Evolutionary conservation across 805 yeast species (phyloP).

Genomic region (Yarrowia yakushimensis): DNA sequence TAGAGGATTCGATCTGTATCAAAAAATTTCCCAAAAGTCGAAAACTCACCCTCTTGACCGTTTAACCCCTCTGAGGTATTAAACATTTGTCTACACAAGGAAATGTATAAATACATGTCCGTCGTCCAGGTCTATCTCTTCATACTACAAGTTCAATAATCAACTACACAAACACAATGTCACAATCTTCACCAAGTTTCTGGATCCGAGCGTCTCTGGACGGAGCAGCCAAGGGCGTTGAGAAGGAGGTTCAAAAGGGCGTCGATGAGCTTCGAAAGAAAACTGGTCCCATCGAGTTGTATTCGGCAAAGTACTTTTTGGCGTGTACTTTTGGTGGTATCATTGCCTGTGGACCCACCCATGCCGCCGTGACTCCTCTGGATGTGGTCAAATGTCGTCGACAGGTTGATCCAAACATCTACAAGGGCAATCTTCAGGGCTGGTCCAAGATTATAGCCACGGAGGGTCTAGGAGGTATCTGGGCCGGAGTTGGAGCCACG

Average conservation of each 20-base stretch:
- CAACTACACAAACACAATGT: not conserved
- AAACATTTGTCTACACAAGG: not conserved
- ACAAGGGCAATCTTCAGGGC: slow-evolving; percentile 77
- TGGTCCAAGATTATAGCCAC: slow-evolving; percentile 68
- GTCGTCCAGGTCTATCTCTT: too few species aligned
- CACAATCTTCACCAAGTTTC: slow-evolving; percentile 19
- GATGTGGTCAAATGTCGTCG: slow-evolving; percentile 92
- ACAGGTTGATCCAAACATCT: slow-evolving; percentile 74
- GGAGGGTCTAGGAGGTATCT: slow-evolving; percentile 72
- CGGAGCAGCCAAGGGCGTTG: slow-evolving; percentile 40
- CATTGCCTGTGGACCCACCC: slow-evolving; percentile 93
- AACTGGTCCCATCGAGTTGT: slow-evolving; percentile 44
- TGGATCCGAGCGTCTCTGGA: slow-evolving; percentile 37
- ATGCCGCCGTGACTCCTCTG: slow-evolving; percentile 85
- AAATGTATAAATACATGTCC: not conserved
- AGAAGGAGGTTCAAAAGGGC: slow-evolving; percentile 12
- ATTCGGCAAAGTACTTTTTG: slow-evolving; percentile 56
- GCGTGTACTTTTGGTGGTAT: slow-evolving; percentile 75
- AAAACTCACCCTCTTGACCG: not conserved
- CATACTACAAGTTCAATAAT: not conserved
- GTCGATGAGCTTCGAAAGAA: slow-evolving; percentile 29
- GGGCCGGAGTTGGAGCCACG: slow-evolving; percentile 90
- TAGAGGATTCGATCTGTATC: not conserved
- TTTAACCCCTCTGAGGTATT: not conserved
- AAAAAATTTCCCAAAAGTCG: too few species aligned